These are phyloP conservation scores for Lachnellula subtilissima DNA, from an alignment of 2,329 filamentous ascomycete genomes.

Conservation along the genomic window DNA sequence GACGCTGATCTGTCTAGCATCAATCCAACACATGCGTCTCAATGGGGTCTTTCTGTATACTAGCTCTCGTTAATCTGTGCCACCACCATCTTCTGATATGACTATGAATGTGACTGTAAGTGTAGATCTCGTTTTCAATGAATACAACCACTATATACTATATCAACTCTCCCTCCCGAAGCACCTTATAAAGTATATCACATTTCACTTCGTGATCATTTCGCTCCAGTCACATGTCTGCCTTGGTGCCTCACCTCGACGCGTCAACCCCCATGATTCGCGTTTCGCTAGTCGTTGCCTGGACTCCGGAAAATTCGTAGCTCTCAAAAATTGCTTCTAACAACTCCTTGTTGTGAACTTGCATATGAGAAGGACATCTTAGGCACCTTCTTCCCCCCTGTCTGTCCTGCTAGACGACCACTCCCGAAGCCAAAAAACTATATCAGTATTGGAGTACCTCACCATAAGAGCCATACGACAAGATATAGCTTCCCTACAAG, in stretches of 20 bases:
- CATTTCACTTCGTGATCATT: no score
- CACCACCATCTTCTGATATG: conserved; percentile 5
- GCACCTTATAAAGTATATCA: no score
- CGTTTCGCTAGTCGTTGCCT: background rate
- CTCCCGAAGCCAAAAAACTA: no score
- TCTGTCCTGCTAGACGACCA: no score
- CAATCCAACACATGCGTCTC: conserved; percentile 19
- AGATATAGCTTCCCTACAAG: background rate
- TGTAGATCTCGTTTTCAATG: no score
- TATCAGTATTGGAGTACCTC: no score
- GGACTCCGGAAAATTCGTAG: background rate
- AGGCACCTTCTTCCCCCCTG: no score
- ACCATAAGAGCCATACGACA: no score
- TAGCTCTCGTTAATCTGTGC: conserved; percentile 27
- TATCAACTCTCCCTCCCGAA: no score
- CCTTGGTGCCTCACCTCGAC: conserved; percentile 16
- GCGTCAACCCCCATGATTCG: conserved; percentile 1
- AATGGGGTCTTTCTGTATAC: conserved; percentile 29
- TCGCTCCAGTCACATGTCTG: conserved; percentile 5
- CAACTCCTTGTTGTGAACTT: no score
- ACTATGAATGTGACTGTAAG: conserved; percentile 1
- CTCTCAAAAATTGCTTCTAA: background rate
- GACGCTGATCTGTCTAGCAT: conserved; percentile 24
- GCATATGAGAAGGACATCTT: no score
- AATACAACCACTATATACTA: no score